Percentiles rank a stretch among this genome's conserved stretches.
These are phyloP conservation scores for Xylaria grammica DNA, from an alignment of 495 filamentous ascomycete genomes.

Conservation along the genomic window DNA sequence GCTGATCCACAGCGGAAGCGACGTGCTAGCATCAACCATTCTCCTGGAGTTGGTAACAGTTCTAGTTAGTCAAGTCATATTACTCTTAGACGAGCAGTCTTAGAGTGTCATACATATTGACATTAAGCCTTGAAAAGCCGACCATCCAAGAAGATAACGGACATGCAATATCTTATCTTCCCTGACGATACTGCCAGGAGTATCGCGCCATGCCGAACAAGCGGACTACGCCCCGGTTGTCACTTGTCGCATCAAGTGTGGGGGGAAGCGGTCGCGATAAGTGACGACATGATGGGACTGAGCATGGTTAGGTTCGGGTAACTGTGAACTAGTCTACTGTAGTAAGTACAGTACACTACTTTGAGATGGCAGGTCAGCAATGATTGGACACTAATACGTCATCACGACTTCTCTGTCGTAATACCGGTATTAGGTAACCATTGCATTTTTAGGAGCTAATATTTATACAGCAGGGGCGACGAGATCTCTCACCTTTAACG, in stretches of 20 bases:
- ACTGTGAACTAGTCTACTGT: too few species aligned
- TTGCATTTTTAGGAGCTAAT: background rate
- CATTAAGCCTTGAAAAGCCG: too few species aligned
- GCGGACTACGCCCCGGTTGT: background rate
- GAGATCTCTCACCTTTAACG: too few species aligned
- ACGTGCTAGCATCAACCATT: background rate
- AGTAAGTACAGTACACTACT: background rate
- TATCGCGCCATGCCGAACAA: too few species aligned
- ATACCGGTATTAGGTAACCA: background rate
- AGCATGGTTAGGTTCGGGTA: background rate
- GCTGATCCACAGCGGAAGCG: too few species aligned
- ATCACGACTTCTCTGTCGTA: conserved; percentile 7
- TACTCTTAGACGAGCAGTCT: too few species aligned
- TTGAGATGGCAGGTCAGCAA: background rate
- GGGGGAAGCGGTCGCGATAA: background rate
- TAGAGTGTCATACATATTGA: too few species aligned
- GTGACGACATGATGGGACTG: conserved; percentile 6
- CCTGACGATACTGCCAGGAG: too few species aligned
- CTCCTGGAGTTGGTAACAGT: background rate
- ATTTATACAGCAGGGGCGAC: background rate
- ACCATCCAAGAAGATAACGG: too few species aligned
- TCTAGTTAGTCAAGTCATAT: too few species aligned
- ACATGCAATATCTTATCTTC: too few species aligned
- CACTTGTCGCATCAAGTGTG: background rate
- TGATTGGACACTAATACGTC: conserved; percentile 22